Base-by-base conservation (phyloP, 2,329 filamentous ascomycete genomes). In the Cytospora piceicola region DNA sequence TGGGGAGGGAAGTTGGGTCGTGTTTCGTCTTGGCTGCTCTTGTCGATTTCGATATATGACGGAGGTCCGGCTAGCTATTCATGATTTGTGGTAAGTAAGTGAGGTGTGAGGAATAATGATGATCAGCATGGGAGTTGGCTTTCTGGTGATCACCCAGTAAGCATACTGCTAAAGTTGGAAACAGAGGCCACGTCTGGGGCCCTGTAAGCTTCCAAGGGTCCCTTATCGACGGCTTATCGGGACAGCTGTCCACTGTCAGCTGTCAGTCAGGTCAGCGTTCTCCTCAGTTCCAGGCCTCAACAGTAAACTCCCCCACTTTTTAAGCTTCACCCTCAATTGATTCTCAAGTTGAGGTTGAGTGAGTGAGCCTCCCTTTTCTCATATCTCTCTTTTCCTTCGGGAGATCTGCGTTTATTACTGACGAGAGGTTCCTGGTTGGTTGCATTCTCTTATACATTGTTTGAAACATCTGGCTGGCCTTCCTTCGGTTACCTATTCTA, bases 151-250 rank as follows among this genome's bases (percentile, higher is more conserved):
- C 34, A 15, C 34, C 11, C 34, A 15, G 34, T 36, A 36, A 36
- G 34, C 12, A 34, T 34, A 34, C 32, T 36, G 20, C 60, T 11
- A 27, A 49, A 56, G 60, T 27, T 27, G 22, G 52, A 57, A 57
- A 39, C 60, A 51, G 15, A 63, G 60, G 60, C 60, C 60, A 63
- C 60, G 60, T 62, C 46, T 55, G 53, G 53, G 29, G 24, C 34
- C n/a, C 42, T 46, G 42, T 46, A 46, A 34, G 54, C n/a, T n/a
- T n/a, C n/a, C n/a, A n/a, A n/a, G n/a, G n/a, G 20, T 56, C 0
- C 14, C 30, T 36, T 56, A 56, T 56, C 54, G n/a, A 2, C 27
- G n/a, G 54, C 54, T 56, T 56, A 56, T 56, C 54, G 30, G 53
- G 30, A 55, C 14, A 32, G 29, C 29, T 30, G 24, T n/a, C 29